phyloP scores from a whole-genome alignment of 108 stramenopile genomes.

The Cyclostephanos invisitatus region DNA sequence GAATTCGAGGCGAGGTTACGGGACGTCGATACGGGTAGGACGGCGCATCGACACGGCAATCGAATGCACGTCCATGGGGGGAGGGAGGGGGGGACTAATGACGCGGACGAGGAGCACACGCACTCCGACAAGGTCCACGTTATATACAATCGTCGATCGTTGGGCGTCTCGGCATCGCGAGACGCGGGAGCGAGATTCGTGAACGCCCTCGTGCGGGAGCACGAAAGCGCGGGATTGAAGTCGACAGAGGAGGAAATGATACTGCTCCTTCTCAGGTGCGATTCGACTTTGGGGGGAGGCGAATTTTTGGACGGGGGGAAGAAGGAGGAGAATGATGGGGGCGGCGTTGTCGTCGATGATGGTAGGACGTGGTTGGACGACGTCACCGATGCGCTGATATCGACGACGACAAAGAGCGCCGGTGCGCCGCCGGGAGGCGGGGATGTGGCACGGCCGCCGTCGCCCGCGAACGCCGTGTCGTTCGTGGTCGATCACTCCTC shows the following conservation, averaged over 20 bases:
- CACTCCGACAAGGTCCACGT: constrained; percentile 71
- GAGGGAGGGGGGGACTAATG: neutral
- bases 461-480: constrained; percentile 82
- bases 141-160: constrained; percentile 45
- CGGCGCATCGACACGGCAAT: constrained; percentile 31
- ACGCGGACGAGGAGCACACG: constrained; percentile 15
- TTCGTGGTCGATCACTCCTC: constrained; percentile 42
- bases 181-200: constrained; percentile 65
- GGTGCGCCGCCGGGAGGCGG: neutral
- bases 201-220: constrained; percentile 52
- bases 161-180: constrained; percentile 58
- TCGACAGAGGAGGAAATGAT: constrained; percentile 69
- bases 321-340: constrained; percentile 56
- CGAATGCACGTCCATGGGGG: constrained; percentile 18
- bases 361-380: constrained; percentile 42
- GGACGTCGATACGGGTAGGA: constrained; percentile 36
- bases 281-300: constrained; percentile 32
- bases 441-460: constrained; percentile 19
- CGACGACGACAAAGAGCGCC: constrained; percentile 20
- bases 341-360: constrained; percentile 13
- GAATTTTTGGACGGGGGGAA: constrained; percentile 13
- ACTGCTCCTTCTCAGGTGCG: constrained; percentile 62
- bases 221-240: constrained; percentile 72
- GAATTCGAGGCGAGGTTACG: constrained; percentile 10
- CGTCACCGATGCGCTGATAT: constrained; percentile 68